A percentile compares a stretch with the other conserved stretches of the same genome.
phyloP scores from a whole-genome alignment of 345 rosid species.

The Lepidium didymum region DNA sequence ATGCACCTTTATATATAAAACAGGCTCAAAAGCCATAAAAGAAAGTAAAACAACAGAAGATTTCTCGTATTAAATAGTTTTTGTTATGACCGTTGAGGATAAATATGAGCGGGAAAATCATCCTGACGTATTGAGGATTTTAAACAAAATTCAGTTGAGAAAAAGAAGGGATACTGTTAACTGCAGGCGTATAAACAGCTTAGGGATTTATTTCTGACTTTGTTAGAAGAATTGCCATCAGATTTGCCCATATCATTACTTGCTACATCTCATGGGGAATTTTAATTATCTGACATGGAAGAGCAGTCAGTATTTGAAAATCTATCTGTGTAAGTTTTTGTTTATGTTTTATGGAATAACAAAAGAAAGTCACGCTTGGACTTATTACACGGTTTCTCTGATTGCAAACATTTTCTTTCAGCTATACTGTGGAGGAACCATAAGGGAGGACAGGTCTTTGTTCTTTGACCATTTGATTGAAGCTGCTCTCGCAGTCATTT shows the following conservation, averaged over 20 bases:
- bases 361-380: not conserved
- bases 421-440: conserved; percentile 74
- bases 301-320: conserved; percentile 58
- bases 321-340: not conserved
- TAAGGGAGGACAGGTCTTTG: conserved; percentile 65
- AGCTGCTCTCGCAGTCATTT: conserved; percentile 81
- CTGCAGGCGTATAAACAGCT: conserved; percentile 96
- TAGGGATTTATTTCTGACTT: conserved; percentile 79
- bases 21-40: not conserved
- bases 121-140: not conserved
- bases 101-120: not conserved
- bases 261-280: conserved; percentile 68
- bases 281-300: conserved; percentile 46
- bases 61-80: not conserved
- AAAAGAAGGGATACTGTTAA: not conserved
- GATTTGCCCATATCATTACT: conserved; percentile 76
- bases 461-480: conserved; percentile 72
- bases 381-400: conserved; percentile 16
- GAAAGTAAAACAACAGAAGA: not conserved
- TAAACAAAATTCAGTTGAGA: no score
- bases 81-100: conserved; percentile 13
- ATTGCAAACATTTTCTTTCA: conserved; percentile 34
- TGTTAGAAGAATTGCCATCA: conserved; percentile 91
- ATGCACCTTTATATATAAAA: not conserved
- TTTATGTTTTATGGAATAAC: no score